phyloP scores from a whole-genome alignment of 2,329 filamentous ascomycete genomes.

The Aspergillus ochraceus region DNA sequence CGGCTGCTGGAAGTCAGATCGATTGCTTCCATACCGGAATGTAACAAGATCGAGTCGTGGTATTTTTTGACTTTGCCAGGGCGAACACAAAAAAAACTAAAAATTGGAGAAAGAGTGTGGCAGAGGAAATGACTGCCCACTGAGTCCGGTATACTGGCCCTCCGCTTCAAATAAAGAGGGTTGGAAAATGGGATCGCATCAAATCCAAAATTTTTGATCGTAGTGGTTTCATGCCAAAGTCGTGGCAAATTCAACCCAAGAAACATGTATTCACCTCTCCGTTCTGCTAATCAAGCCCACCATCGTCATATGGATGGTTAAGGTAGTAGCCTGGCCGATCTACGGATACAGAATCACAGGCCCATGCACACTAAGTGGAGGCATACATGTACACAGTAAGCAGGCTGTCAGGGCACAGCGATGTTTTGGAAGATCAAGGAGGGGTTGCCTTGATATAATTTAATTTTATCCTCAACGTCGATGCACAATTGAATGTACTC shows the following conservation, averaged over 20 bases:
- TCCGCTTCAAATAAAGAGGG: no score
- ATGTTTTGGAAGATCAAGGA: constrained; percentile 2
- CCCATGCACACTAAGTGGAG: constrained; percentile 16
- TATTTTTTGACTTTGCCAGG: constrained; percentile 7
- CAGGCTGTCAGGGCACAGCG: constrained; percentile 15
- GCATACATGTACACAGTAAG: not conserved
- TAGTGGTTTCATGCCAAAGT: not conserved
- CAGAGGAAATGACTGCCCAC: not conserved
- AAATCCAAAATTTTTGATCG: not conserved
- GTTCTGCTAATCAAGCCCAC: not conserved
- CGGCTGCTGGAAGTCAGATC: constrained; percentile 27
- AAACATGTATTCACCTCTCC: not conserved
- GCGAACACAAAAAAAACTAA: constrained; percentile 1
- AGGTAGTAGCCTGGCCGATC: constrained; percentile 8
- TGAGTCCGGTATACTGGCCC: not conserved
- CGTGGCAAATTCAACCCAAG: not conserved
- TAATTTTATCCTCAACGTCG: not conserved
- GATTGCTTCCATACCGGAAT: constrained; percentile 20
- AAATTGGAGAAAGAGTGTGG: not conserved
- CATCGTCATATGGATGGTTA: constrained; percentile 8
- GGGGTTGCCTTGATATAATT: not conserved
- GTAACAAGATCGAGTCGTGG: constrained; percentile 24
- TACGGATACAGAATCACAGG: constrained; percentile 11
- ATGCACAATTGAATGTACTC: not conserved
- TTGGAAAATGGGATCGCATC: not conserved